A percentile compares a stretch with the other conserved stretches of the same genome.
Evolutionary conservation across 108 stramenopile genomes (phyloP).

Genomic region (Skeletonema potamos): DNA sequence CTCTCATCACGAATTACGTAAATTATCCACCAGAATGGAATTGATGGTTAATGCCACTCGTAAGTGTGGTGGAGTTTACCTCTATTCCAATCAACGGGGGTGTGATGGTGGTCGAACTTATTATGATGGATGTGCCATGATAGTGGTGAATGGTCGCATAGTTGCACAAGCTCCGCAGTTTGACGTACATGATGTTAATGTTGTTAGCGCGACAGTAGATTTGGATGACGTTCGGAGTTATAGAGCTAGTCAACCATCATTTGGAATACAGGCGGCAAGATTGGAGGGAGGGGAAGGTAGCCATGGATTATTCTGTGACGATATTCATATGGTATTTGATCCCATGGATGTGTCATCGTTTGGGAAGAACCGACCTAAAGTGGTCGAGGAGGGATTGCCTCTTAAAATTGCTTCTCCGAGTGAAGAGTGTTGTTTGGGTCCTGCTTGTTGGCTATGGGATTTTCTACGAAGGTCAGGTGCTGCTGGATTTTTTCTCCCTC

Average conservation of each 20-base stretch:
- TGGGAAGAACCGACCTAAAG: conserved; percentile 14
- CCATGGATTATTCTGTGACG: conserved; percentile 20
- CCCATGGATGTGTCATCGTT: neutral
- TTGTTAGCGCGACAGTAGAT: conserved; percentile 93
- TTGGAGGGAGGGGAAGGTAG: conserved; percentile 25
- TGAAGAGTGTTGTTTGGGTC: conserved; percentile 97
- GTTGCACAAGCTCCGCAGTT: conserved; percentile 95
- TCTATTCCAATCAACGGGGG: conserved; percentile 96
- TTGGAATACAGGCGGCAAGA: conserved; percentile 86
- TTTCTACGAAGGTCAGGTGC: conserved; percentile 93
- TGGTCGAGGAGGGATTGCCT: conserved; percentile 16
- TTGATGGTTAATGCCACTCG: conserved; percentile 87
- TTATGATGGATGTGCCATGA: conserved; percentile 95
- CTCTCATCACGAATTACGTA: conserved; percentile 95
- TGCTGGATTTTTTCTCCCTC: conserved; percentile 93
- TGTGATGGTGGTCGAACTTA: conserved; percentile 96
- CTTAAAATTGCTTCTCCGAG: conserved; percentile 70
- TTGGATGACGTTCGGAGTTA: conserved; percentile 94
- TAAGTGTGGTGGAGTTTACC: conserved; percentile 97
- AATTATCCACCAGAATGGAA: conserved; percentile 81
- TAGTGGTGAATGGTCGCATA: conserved; percentile 91
- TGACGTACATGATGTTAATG: conserved; percentile 87
- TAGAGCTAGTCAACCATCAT: conserved; percentile 81
- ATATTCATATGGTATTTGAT: conserved; percentile 26
- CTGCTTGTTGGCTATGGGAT: conserved; percentile 99